These are phyloP conservation scores for Xylaria telfairii DNA, from an alignment of 495 filamentous ascomycete species.

Conservation along the genomic window DNA sequence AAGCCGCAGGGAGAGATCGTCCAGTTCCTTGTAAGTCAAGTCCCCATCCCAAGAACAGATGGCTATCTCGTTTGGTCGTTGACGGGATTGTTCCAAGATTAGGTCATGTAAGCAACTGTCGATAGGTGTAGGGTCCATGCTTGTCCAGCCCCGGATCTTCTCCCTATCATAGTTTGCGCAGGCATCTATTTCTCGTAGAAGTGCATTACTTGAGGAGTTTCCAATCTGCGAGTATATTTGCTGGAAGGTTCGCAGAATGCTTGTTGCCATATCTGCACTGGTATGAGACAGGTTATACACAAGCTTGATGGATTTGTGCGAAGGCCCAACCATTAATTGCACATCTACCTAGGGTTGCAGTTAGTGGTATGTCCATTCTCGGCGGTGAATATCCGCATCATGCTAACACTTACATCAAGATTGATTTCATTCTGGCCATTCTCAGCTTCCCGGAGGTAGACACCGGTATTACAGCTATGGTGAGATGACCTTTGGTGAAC, in stretches of 20 bases:
- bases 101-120: constrained; percentile 20
- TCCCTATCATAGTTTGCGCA: constrained; percentile 11
- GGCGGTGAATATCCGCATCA: neutral
- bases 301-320: constrained; percentile 3
- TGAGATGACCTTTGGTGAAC: constrained; percentile 10
- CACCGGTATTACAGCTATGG: constrained; percentile 17
- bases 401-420: constrained; percentile 16
- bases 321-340: constrained; percentile 16
- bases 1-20: constrained; percentile 40
- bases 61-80: constrained; percentile 33
- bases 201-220: neutral
- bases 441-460: constrained; percentile 9
- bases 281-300: constrained; percentile 16
- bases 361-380: neutral
- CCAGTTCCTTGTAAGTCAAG: constrained; percentile 43
- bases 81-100: constrained; percentile 12
- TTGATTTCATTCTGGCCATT: neutral
- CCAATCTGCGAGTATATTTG: constrained; percentile 12
- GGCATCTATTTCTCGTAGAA: constrained; percentile 15
- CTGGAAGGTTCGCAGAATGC: constrained; percentile 19
- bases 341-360: constrained; percentile 2
- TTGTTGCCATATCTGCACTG: constrained; percentile 15
- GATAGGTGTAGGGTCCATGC: neutral
- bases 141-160: constrained; percentile 16
- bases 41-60: constrained; percentile 41